Percentiles rank a stretch among this genome's conserved stretches.
Conservation (phyloP, 1,139 yeast species). For the Nakaseomyces uthaithaninus region DNA sequence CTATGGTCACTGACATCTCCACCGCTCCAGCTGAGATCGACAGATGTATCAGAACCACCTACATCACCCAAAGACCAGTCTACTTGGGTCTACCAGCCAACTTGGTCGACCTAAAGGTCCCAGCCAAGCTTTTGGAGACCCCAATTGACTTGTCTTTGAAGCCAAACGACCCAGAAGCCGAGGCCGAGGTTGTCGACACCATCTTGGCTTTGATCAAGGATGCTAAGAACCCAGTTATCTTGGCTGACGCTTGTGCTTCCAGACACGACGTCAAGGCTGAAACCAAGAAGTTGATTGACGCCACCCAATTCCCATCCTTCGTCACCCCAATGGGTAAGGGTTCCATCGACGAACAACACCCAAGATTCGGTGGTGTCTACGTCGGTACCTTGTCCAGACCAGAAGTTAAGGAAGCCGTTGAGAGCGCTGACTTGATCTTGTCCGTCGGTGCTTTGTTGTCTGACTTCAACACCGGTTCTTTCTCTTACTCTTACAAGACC, state of each 20-base stretch:
- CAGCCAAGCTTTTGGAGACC: constrained; percentile 46
- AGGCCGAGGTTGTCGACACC: constrained; percentile 58
- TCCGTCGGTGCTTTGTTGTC: constrained; percentile 78
- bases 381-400: constrained; percentile 75
- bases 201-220: constrained; percentile 45
- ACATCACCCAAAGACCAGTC: constrained; percentile 69
- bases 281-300: constrained; percentile 53
- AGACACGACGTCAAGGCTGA: constrained; percentile 64
- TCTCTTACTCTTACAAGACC: constrained; percentile 73
- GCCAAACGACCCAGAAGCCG: constrained; percentile 62
- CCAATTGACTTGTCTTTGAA: constrained; percentile 58
- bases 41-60: constrained; percentile 65
- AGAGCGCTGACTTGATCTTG: constrained; percentile 64
- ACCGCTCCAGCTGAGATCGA: constrained; percentile 66
- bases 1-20: constrained; percentile 51
- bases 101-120: constrained; percentile 58
- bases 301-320: constrained; percentile 74
- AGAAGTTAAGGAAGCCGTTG: constrained; percentile 68
- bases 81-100: constrained; percentile 80
- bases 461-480: constrained; percentile 85
- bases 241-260: constrained; percentile 82
- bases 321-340: constrained; percentile 92
- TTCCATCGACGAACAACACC: constrained; percentile 61
- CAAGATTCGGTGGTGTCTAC: constrained; percentile 79
- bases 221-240: constrained; percentile 62